Percentiles rank a stretch among this genome's conserved stretches.
These are phyloP conservation scores for Platanthera zijinensis DNA, from an alignment of 106 monocot species.

Conservation along the genomic window DNA sequence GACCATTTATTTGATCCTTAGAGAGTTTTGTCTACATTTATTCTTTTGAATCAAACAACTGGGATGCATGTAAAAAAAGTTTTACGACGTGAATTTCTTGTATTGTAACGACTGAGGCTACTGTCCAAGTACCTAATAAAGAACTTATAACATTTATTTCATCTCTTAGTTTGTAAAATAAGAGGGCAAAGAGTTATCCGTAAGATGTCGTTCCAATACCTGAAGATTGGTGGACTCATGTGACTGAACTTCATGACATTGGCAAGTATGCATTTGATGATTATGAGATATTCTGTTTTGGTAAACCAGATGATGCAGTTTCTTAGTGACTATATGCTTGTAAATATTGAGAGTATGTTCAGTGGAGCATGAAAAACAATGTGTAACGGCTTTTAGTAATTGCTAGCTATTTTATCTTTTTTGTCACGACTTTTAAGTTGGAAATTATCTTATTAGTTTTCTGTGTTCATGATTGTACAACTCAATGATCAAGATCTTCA, in stretches of 20 bases:
- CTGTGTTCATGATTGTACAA: background rate
- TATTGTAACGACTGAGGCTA: conserved; percentile 23
- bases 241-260: conserved; percentile 46
- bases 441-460: background rate
- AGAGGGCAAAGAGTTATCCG: conserved; percentile 28
- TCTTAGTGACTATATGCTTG: conserved; percentile 43
- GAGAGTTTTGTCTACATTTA: conserved; percentile 53
- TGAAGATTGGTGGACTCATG: conserved; percentile 47
- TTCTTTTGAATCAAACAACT: conserved; percentile 33
- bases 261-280: conserved; percentile 70
- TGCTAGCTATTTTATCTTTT: background rate
- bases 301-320: conserved; percentile 29
- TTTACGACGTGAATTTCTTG: conserved; percentile 14
- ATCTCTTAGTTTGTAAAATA: conserved; percentile 28
- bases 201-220: conserved; percentile 30
- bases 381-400: too few relatives aligned
- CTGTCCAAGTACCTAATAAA: conserved; percentile 4
- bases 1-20: conserved; percentile 37
- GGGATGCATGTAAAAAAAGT: conserved; percentile 24
- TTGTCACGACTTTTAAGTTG: background rate
- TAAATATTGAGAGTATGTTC: conserved; percentile 35
- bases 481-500: background rate
- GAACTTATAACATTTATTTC: conserved; percentile 15
- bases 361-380: background rate
- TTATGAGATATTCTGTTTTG: conserved; percentile 52